Evolutionary conservation across 768 basidiomycete genomes (phyloP).

Genomic region (Amylocystis lapponica): DNA sequence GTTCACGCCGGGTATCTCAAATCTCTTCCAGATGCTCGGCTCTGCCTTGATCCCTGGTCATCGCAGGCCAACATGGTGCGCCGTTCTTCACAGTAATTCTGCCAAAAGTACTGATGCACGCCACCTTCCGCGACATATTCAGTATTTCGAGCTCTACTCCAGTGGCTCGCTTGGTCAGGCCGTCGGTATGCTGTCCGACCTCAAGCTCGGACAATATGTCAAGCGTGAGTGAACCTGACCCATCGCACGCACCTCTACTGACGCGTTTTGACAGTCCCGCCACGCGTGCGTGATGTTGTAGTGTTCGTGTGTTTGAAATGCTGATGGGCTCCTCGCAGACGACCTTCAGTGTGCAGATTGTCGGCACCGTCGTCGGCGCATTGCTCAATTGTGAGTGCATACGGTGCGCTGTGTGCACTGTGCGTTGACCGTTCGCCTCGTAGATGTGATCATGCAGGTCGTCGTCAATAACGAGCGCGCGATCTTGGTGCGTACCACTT

Average conservation of each 20-base stretch:
- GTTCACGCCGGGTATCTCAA: conserved; percentile 10
- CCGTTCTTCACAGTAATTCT: no score
- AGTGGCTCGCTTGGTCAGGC: conserved; percentile 28
- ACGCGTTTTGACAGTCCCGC: neutral
- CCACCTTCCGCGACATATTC: conserved; percentile 3
- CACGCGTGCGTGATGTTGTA: neutral
- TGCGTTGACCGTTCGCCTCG: no score
- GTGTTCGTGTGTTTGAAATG: neutral
- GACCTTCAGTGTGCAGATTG: conserved; percentile 44
- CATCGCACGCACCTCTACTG: neutral
- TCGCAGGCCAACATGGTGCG: conserved; percentile 47
- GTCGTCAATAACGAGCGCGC: conserved; percentile 32
- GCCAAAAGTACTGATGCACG: no score
- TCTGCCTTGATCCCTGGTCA: conserved; percentile 42
- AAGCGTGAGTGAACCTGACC: conserved; percentile 19
- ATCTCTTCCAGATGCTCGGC: conserved; percentile 44
- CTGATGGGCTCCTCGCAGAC: neutral
- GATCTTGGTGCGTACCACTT: conserved; percentile 25
- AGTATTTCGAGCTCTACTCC: conserved; percentile 10
- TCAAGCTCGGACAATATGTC: conserved; percentile 5
- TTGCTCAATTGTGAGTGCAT: conserved; percentile 30
- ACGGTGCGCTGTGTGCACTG: no score
- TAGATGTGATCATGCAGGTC: conserved; percentile 26
- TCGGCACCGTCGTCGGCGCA: conserved; percentile 46
- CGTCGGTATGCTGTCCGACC: conserved; percentile 43